Evolutionary conservation across 768 basidiomycete genomes (phyloP), one percentile per base, ranked within the genome.

Genomic region (Agaricus blazei): DNA sequence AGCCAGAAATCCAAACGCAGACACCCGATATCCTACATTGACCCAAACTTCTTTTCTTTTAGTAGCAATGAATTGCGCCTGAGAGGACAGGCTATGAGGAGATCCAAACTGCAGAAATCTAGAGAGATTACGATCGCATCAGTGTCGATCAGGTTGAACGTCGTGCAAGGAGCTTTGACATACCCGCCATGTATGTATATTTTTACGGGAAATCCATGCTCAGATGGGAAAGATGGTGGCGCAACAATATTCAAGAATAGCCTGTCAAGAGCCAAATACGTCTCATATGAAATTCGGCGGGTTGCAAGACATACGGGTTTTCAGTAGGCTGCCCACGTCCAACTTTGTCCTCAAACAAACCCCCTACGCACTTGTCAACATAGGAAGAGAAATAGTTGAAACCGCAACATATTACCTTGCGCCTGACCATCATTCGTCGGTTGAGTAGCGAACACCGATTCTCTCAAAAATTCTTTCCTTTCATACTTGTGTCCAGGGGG

Each of bases 71-170:
- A 81, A 85, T 61, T 90, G 87, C 0, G 86, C 82, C 64, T 88
- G 87, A 27, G 74, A 70, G 31, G 66, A 68, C 8, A 88, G 66
- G 0, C 73, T 71, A 56, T 89, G 88, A 0, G 88, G 88, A 3
- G 87, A 88, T 1, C 88, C 88, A 57, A 87, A 89, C 63, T 90
- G 88, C 15, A 91, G 77, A 63, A 88, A 89, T 9, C 88, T 90
- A 42, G 31, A 29, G 34, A 41, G 38, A 38, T n/a, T 24, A 42
- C 34, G 34, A 34, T 34, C 11, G 34, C 34, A 8, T 37, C 23
- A 38, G n/a, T 1, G 44, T 12, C 19, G 24, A 12, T 11, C 23
- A 19, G 9, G 14, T 46, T 4, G 38, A 46, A 9, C 14, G 47
- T 7, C n/a, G 34, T 29, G 26, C n/a, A 26, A 37, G 14, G 28